Conservation (phyloP, 2,329 filamentous ascomycete genomes). For the Sporothrix luriei region DNA sequence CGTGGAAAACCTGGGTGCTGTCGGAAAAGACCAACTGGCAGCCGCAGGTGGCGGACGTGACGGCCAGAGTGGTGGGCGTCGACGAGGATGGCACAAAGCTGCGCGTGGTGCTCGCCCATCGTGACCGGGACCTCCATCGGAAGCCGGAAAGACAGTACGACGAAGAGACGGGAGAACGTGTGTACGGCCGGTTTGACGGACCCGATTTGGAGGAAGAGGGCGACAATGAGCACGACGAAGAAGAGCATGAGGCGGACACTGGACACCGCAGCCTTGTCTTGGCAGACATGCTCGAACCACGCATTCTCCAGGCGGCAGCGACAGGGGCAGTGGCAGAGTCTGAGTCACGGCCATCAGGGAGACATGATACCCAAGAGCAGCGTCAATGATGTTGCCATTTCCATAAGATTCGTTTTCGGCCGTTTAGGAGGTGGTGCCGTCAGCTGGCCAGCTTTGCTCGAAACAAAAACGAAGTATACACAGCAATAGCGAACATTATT, state of each 20-base stretch:
- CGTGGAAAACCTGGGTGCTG: conserved; percentile 67
- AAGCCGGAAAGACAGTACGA: conserved; percentile 62
- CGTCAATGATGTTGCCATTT: neutral
- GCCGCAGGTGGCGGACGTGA: conserved; percentile 64
- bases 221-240: conserved; percentile 51
- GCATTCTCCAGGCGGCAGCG: conserved; percentile 48
- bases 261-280: conserved; percentile 64
- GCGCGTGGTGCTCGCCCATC: conserved; percentile 66
- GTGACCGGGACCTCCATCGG: conserved; percentile 62
- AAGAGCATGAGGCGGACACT: conserved; percentile 39
- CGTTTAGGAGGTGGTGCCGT: neutral
- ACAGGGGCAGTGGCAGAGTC: neutral
- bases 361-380: conserved; percentile 15
- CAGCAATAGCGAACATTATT: neutral
- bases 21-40: conserved; percentile 66
- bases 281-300: conserved; percentile 67
- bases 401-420: no score
- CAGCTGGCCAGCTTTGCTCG: neutral
- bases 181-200: conserved; percentile 79
- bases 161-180: conserved; percentile 66
- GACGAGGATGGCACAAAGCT: conserved; percentile 56
- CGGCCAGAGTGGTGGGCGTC: conserved; percentile 65
- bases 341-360: neutral
- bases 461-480: neutral
- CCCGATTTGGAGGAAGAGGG: conserved; percentile 60